Evolutionary conservation across 176 grass and related monocot genomes (phyloP).

Genomic region (Juncus effusus): DNA sequence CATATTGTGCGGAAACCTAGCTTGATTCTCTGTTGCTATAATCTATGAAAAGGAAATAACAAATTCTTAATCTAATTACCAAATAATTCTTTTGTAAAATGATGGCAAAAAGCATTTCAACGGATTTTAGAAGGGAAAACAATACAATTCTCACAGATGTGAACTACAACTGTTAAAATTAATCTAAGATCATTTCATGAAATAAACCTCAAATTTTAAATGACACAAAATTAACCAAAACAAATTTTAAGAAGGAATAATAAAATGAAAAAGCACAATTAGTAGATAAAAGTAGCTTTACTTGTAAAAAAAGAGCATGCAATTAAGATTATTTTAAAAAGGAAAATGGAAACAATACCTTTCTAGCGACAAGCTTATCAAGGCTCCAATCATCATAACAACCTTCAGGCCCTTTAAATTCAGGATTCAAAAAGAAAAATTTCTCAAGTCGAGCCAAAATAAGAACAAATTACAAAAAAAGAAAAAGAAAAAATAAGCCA

Average conservation of each 20-base stretch:
- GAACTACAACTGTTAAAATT: no score
- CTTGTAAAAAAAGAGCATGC: background rate
- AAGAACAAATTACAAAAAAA: constrained; percentile 1
- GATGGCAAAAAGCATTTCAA: no score
- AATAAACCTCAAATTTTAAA: background rate
- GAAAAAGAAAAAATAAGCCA: background rate
- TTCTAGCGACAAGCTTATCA: constrained; percentile 64
- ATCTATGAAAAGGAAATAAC: constrained; percentile 32
- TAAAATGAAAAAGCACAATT: constrained; percentile 11
- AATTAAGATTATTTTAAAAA: background rate
- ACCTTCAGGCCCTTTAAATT: constrained; percentile 43
- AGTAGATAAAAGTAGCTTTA: background rate
- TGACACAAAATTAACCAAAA: background rate
- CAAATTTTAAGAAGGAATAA: background rate
- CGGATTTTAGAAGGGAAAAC: no score
- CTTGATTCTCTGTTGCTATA: constrained; percentile 50
- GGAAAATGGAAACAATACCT: constrained; percentile 36
- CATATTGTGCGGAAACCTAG: constrained; percentile 72
- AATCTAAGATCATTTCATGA: no score
- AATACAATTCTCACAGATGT: no score
- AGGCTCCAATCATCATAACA: constrained; percentile 85
- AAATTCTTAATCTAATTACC: no score
- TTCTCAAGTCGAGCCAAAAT: background rate
- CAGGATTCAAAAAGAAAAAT: constrained; percentile 17
- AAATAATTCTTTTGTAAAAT: no score